Conservation (phyloP, 495 filamentous ascomycete species). For the Evernia prunastri region DNA sequence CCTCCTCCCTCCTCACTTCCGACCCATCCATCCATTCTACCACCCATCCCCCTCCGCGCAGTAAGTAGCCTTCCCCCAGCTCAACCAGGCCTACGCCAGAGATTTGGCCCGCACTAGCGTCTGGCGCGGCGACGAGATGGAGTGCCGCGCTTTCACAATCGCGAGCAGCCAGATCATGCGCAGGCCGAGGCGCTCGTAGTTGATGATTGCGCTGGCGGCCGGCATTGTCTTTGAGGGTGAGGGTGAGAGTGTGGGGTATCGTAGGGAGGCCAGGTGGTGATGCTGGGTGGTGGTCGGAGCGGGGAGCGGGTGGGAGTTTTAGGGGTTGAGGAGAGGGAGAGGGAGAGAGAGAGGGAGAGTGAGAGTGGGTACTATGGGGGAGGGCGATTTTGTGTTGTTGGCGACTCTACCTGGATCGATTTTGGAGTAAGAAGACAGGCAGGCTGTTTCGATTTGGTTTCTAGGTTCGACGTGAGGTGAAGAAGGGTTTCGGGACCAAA, state of each 20-base stretch:
- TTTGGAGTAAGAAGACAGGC: too few relatives aligned
- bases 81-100: neutral
- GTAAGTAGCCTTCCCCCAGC: neutral
- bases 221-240: neutral
- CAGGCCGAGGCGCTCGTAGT: neutral
- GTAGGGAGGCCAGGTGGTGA: too few relatives aligned
- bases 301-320: too few relatives aligned
- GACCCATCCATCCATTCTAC: too few relatives aligned
- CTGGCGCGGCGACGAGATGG: neutral
- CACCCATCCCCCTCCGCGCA: too few relatives aligned
- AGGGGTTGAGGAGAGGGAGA: too few relatives aligned
- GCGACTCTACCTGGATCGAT: too few relatives aligned
- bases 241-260: neutral
- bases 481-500: too few relatives aligned
- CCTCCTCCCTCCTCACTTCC: too few relatives aligned
- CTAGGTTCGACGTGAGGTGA: neutral
- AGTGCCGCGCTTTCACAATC: neutral
- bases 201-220: neutral
- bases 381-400: too few relatives aligned
- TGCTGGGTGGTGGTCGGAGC: neutral
- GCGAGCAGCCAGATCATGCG: neutral
- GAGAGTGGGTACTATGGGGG: too few relatives aligned
- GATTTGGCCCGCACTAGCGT: neutral
- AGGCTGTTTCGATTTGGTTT: neutral
- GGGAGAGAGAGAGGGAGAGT: too few relatives aligned